Percentiles rank a stretch among this genome's conserved stretches.
Evolutionary conservation across 306 rosid species (phyloP).

Genomic region (Rosa lucieae): DNA sequence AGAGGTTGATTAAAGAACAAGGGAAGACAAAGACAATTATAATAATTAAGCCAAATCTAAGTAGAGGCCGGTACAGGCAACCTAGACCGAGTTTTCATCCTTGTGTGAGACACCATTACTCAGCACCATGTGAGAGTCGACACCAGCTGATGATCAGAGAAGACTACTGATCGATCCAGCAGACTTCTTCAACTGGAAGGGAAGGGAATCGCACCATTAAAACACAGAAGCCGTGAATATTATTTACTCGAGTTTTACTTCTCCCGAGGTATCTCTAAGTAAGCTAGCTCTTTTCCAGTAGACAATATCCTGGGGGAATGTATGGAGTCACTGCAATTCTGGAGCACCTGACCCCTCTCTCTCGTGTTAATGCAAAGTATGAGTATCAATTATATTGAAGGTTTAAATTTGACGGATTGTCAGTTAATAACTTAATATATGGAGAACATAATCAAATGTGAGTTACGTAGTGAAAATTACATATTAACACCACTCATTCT

Average conservation of each 20-base stretch:
- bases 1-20: conserved; percentile 16
- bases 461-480: neutral
- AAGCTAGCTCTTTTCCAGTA: neutral
- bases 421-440: neutral
- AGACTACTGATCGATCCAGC: neutral
- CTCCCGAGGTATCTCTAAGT: conserved; percentile 15
- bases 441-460: neutral
- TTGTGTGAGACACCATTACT: conserved; percentile 56
- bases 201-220: conserved; percentile 19
- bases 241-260: conserved; percentile 23
- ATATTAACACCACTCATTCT: too few species aligned
- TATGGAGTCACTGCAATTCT: conserved; percentile 19
- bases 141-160: conserved; percentile 14
- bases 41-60: conserved; percentile 28
- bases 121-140: conserved; percentile 40
- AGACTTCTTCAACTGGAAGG: conserved; percentile 16
- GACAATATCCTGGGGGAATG: conserved; percentile 52
- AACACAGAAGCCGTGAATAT: conserved; percentile 17
- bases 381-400: neutral
- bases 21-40: conserved; percentile 22
- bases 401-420: neutral
- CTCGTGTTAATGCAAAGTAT: neutral
- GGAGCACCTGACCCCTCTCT: conserved; percentile 3
- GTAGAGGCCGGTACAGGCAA: conserved; percentile 32
- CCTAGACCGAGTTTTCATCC: conserved; percentile 39